phyloP scores from a whole-genome alignment of 1,139 yeast species.

The Taphrina deformans region DNA sequence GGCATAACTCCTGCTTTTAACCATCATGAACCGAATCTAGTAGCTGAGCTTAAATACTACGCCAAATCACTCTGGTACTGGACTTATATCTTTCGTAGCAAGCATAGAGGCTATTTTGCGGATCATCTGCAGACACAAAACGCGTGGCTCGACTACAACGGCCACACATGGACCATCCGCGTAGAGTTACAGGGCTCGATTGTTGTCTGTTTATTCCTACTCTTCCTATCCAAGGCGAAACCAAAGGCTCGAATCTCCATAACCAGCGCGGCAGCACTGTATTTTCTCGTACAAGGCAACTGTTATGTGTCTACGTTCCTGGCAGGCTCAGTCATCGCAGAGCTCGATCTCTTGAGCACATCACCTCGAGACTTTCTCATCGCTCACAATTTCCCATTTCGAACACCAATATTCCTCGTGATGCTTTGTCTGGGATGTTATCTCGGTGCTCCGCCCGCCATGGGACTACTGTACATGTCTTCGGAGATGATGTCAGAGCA shows the following conservation, averaged over 20 bases:
- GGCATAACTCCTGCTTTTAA: constrained; percentile 13
- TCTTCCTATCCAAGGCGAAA: constrained; percentile 12
- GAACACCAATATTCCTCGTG: constrained; percentile 2
- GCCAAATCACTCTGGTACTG: constrained; percentile 19
- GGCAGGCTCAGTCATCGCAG: constrained; percentile 21
- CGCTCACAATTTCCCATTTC: neutral
- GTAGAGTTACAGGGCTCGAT: constrained; percentile 27
- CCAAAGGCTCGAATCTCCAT: neutral
- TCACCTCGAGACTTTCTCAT: constrained; percentile 12
- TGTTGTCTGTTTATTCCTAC: neutral
- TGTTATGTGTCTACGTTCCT: constrained; percentile 17
- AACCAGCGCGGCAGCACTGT: constrained; percentile 2
- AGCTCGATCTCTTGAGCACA: constrained; percentile 7
- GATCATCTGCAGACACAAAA: neutral
- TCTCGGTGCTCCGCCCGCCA: constrained; percentile 8
- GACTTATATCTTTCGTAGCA: constrained; percentile 16
- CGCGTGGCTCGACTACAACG: constrained; percentile 28
- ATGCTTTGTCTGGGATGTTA: neutral
- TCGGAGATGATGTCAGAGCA: constrained; percentile 13
- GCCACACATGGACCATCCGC: constrained; percentile 28
- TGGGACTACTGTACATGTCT: constrained; percentile 18
- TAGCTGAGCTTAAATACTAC: constrained; percentile 6
- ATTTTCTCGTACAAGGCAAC: constrained; percentile 20
- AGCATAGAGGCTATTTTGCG: constrained; percentile 8
- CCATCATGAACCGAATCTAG: constrained; percentile 13